Evolutionary conservation across 2,329 filamentous ascomycete species (phyloP).

Genomic region (Cucurbitaria berberidis): DNA sequence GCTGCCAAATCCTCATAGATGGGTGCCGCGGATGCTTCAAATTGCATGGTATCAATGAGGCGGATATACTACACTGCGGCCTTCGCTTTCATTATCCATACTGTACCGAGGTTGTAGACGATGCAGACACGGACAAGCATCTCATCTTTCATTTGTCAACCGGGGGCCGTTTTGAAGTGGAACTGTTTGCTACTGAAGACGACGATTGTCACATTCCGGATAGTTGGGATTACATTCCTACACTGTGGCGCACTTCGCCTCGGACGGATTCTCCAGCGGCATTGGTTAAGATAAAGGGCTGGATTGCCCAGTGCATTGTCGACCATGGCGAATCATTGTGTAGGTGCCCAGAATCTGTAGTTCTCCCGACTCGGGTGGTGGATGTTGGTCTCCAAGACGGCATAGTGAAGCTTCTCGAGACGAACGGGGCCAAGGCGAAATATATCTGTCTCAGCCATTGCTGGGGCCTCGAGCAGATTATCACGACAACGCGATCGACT

Average conservation of each 20-base stretch:
- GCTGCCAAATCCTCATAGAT: not conserved
- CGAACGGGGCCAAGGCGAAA: not conserved
- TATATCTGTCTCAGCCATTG: constrained; percentile 23
- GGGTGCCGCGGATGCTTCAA: constrained; percentile 1
- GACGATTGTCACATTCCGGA: not conserved
- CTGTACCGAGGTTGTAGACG: constrained; percentile 1
- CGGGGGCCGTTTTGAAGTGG: constrained; percentile 3
- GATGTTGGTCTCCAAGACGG: constrained; percentile 8
- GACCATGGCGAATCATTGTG: not conserved
- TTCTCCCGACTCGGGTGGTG: constrained; percentile 12
- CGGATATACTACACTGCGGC: not conserved
- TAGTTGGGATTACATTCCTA: not conserved
- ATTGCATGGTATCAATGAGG: not conserved
- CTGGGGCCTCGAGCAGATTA: constrained; percentile 13
- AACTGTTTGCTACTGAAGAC: constrained; percentile 1
- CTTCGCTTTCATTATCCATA: constrained; percentile 6
- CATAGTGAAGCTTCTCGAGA: constrained; percentile 4
- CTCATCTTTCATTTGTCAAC: not conserved
- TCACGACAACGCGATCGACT: constrained; percentile 5
- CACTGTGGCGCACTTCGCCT: constrained; percentile 1
- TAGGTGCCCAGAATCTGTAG: not conserved
- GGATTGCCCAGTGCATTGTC: not conserved
- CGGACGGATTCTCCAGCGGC: constrained; percentile 1
- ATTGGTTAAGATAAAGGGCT: not conserved
- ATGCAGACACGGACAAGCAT: constrained; percentile 1